A percentile compares a stretch with the other conserved stretches of the same genome.
Evolutionary conservation across 257 asterid genomes (phyloP).

Genomic region (Knoxia roxburghii): DNA sequence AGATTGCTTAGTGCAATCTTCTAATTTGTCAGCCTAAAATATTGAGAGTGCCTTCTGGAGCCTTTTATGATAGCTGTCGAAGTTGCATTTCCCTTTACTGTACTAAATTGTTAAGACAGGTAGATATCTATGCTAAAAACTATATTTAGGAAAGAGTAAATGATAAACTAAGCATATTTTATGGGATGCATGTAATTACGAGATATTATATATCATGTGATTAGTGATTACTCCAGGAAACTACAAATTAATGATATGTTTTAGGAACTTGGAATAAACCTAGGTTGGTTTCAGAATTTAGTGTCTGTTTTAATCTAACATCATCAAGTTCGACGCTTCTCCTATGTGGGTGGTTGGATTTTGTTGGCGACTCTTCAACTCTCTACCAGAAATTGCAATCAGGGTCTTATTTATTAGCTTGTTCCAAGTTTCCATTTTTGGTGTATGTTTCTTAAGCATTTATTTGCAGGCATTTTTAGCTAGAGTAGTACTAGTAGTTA

Average conservation of each 20-base stretch:
- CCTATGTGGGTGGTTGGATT: background rate
- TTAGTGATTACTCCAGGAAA: no score
- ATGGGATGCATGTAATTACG: no score
- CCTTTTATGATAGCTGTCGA: background rate
- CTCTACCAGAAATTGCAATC: background rate
- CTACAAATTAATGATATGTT: background rate
- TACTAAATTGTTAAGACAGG: background rate
- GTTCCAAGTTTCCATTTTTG: background rate
- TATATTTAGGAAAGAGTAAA: background rate
- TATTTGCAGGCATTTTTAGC: background rate
- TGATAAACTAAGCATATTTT: no score
- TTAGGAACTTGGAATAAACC: background rate
- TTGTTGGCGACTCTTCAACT: background rate
- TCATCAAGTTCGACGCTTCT: background rate
- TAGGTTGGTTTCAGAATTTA: constrained; percentile 3
- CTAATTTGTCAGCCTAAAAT: background rate
- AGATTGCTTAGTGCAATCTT: background rate
- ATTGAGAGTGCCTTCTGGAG: background rate
- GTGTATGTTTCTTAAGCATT: background rate
- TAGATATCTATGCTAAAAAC: background rate
- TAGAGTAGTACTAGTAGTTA: background rate
- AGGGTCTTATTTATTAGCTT: background rate
- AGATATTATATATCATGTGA: no score
- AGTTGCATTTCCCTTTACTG: background rate
- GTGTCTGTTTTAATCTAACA: background rate